Percentiles rank a stretch among this genome's conserved stretches.
Evolutionary conservation across 164 flowering plant genomes (phyloP).

Genomic region (Dillenia suffruticosa): DNA sequence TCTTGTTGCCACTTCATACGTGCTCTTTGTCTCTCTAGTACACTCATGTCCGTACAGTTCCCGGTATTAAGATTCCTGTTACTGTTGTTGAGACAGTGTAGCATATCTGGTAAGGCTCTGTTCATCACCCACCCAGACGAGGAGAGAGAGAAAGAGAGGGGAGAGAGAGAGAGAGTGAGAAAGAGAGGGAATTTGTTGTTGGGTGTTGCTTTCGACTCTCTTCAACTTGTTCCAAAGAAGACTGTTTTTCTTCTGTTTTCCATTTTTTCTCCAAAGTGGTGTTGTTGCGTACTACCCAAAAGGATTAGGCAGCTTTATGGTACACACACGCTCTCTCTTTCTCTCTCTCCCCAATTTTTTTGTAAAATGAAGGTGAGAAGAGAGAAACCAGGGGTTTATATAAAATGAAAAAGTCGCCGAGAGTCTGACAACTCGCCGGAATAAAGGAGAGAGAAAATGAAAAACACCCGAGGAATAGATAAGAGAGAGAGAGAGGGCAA

Average conservation of each 20-base stretch:
- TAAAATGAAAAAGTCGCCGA: conserved; percentile 20
- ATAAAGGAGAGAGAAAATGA: conserved; percentile 8
- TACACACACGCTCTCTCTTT: neutral
- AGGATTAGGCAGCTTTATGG: neutral
- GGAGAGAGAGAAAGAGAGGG: neutral
- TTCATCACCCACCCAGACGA: conserved; percentile 21
- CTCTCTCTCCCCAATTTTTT: neutral
- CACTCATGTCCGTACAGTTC: conserved; percentile 37
- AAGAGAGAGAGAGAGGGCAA: neutral
- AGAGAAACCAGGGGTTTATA: conserved; percentile 10
- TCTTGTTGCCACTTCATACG: conserved; percentile 53
- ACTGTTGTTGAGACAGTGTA: conserved; percentile 32
- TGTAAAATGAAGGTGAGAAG: neutral
- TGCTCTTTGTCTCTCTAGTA: conserved; percentile 56
- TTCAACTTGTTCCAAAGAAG: neutral
- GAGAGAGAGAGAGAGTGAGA: neutral
- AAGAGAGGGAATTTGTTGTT: neutral
- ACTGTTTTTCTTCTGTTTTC: conserved; percentile 1
- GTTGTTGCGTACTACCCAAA: conserved; percentile 6
- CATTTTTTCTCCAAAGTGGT: neutral
- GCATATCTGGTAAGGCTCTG: conserved; percentile 40
- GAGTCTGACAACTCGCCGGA: conserved; percentile 25
- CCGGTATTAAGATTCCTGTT: conserved; percentile 17
- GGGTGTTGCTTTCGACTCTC: conserved; percentile 5
- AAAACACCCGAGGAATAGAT: no score